A percentile compares a stretch with the other conserved stretches of the same genome.
These are phyloP conservation scores for Claviceps pazoutovae DNA, from an alignment of 2,329 filamentous ascomycete species.

Conservation along the genomic window DNA sequence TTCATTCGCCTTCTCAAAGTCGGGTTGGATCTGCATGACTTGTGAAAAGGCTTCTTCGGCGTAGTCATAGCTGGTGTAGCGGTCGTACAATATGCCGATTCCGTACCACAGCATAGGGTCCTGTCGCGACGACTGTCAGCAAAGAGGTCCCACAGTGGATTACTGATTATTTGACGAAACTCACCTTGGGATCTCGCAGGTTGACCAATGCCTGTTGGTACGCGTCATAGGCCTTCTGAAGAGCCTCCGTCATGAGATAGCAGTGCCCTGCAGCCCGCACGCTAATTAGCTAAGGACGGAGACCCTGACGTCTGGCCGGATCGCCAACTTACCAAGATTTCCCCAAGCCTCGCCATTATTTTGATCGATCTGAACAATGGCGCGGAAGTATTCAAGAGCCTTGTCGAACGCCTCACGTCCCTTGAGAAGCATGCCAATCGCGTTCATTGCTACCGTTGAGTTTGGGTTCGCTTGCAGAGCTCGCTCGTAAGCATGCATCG, in stretches of 20 bases:
- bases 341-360: slow-evolving; percentile 95
- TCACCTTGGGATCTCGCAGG: slow-evolving; percentile 79
- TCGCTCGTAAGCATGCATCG: slow-evolving; percentile 80
- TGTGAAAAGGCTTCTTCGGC: slow-evolving; percentile 97
- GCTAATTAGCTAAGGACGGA: background rate
- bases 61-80: slow-evolving; percentile 91
- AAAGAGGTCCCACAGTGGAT: background rate
- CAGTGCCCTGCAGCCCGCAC: slow-evolving; percentile 58
- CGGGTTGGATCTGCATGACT: slow-evolving; percentile 96
- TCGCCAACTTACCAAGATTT: slow-evolving; percentile 55
- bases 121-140: slow-evolving; percentile 24
- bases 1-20: slow-evolving; percentile 97
- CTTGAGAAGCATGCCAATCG: slow-evolving; percentile 81
- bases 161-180: slow-evolving; percentile 9
- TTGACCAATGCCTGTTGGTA: slow-evolving; percentile 95
- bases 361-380: slow-evolving; percentile 77
- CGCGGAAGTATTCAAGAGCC: slow-evolving; percentile 83
- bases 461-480: slow-evolving; percentile 77
- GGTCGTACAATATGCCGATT: slow-evolving; percentile 92
- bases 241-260: slow-evolving; percentile 95
- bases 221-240: slow-evolving; percentile 91
- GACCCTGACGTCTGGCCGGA: slow-evolving; percentile 12
- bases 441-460: slow-evolving; percentile 84
- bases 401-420: slow-evolving; percentile 88
- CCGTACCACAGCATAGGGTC: slow-evolving; percentile 98